These are phyloP conservation scores for Aureobasidium sp. DNA, from an alignment of 2,329 filamentous ascomycete genomes.

Conservation along the genomic window DNA sequence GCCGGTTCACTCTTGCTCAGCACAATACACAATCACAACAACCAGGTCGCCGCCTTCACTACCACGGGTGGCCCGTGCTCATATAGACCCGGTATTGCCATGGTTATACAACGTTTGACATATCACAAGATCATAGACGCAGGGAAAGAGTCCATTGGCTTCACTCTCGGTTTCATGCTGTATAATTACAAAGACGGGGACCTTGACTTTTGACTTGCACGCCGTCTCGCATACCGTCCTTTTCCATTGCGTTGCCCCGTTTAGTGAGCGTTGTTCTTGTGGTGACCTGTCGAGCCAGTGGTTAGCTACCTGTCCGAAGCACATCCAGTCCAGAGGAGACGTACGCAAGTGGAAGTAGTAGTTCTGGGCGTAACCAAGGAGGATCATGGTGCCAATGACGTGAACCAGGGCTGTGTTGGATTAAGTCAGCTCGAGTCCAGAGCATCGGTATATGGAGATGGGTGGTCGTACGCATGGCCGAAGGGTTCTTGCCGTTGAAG, in stretches of 20 bases:
- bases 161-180: conserved; percentile 6
- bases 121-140: neutral
- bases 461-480: conserved; percentile 67
- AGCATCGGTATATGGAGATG: neutral
- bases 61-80: neutral
- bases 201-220: neutral
- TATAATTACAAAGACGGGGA: conserved; percentile 11
- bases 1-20: neutral
- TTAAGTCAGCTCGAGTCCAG: neutral
- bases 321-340: conserved; percentile 30
- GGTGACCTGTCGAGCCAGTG: conserved; percentile 61
- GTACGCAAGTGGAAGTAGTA: conserved; percentile 99
- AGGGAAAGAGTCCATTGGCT: neutral
- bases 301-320: conserved; percentile 17
- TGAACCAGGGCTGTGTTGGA: conserved; percentile 69
- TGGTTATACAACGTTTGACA: neutral
- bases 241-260: neutral
- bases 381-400: conserved; percentile 66
- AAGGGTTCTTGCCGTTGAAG: conserved; percentile 83
- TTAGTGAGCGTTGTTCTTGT: conserved; percentile 99
- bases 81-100: neutral
- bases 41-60: neutral
- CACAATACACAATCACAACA: neutral
- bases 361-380: conserved; percentile 89
- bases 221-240: neutral